Base-by-base conservation (phyloP, 768 basidiomycete genomes). In the Pulveroboletus sp. region DNA sequence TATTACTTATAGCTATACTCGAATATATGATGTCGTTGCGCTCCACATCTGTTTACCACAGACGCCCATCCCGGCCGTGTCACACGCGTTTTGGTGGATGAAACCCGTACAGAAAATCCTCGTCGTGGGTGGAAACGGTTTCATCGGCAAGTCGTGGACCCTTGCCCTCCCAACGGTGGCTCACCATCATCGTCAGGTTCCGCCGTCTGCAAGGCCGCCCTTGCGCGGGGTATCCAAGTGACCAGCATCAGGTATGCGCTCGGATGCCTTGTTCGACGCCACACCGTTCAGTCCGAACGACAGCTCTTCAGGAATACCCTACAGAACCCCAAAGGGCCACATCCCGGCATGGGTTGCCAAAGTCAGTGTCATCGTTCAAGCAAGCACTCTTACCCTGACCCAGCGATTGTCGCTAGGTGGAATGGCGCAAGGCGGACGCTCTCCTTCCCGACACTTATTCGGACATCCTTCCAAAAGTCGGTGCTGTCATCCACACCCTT, bases 51-150 rank as follows among this genome's bases (percentile, higher is more conserved):
- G 31, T 51, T 33, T 28, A 30, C 17, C 17, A 24, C 33, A 12
- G 21, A n/a, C n/a, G 18, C n/a, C 15, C 21, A 21, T 21, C 21
- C n/a, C n/a, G n/a, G 11, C 12, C 21, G 41, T 14, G 43, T 49
- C 21, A 6, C 26, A 3, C 18, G 0, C 12, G 2, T 21, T 52
- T 36, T 2, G 3, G 21, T 30, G 27, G 27, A 28, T 28, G 27
- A 28, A 28, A 8, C 27, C 27, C 6, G 27, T 28, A 8, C 78
- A 74, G 47, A 86, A 76, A 61, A 77, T 97, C 33, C 81, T 97
- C n/a, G 92, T 99, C 37, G 80, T 98, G 2, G 96, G 96, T n/a
- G 96, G 96, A 39, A 96, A 96, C 72, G 96, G 96, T 6, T 98
- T 96, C 73, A 83, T 99, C 61, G 95, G 94, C 89, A 56, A 52